Conservation (phyloP, 768 basidiomycete species). For the Pleurotus giganteus region DNA sequence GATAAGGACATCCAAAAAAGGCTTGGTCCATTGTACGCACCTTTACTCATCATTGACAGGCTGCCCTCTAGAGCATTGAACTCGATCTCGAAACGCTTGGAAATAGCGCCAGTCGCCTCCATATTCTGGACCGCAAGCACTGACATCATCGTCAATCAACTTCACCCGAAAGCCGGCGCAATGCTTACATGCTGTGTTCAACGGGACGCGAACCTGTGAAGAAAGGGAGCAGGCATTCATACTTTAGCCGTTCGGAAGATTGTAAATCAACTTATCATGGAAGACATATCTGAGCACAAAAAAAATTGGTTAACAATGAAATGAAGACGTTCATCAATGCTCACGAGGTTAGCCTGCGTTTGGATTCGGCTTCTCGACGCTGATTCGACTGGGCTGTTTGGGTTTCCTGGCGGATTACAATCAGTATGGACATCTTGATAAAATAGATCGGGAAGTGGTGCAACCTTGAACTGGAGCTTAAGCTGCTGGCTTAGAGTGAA, state of each 20-base stretch:
- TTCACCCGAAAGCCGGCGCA: background rate
- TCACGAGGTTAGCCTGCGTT: conserved; percentile 58
- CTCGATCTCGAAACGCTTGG: conserved; percentile 64
- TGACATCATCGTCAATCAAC: conserved; percentile 4
- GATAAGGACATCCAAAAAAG: background rate
- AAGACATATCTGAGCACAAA: conserved; percentile 42
- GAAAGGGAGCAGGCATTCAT: conserved; percentile 15
- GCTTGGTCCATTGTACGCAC: conserved; percentile 23
- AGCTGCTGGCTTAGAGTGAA: conserved; percentile 26
- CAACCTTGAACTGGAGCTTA: conserved; percentile 15
- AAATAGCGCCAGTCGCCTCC: conserved; percentile 58
- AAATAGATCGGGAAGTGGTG: background rate
- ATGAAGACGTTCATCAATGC: conserved; percentile 12
- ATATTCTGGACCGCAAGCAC: conserved; percentile 79
- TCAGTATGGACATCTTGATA: background rate
- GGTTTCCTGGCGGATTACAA: conserved; percentile 25
- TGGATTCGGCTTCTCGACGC: conserved; percentile 58
- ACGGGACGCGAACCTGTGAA: conserved; percentile 55
- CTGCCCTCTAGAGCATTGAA: conserved; percentile 70
- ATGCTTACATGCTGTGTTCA: conserved; percentile 52
- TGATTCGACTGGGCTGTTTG: conserved; percentile 57
- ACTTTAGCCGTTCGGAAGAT: background rate
- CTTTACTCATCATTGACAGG: conserved; percentile 73
- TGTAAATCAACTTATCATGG: conserved; percentile 35
- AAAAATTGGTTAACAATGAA: conserved; percentile 11